These are phyloP conservation scores for Talaromyces thailandensis DNA, from an alignment of 495 filamentous ascomycete species.

Conservation along the genomic window DNA sequence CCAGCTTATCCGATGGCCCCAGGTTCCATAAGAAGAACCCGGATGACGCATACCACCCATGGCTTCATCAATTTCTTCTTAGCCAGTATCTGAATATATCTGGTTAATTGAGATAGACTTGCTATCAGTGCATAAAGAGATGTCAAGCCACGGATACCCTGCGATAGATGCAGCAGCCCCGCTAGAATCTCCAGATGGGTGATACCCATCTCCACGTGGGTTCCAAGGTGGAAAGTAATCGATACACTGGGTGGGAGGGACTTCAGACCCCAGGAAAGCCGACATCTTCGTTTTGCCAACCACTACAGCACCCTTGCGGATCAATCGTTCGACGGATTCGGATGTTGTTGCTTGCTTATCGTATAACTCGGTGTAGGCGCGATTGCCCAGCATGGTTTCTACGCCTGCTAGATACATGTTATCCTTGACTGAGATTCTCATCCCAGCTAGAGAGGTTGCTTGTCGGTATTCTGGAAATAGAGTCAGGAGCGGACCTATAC, in stretches of 20 bases:
- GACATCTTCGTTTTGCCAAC: conserved; percentile 53
- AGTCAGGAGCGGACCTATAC: conserved; percentile 32
- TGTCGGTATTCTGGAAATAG: conserved; percentile 21
- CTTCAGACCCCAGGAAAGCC: conserved; percentile 50
- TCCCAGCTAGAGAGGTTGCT: conserved; percentile 36
- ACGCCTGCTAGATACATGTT: conserved; percentile 48
- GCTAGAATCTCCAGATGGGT: conserved; percentile 27
- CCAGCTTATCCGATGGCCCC: not conserved
- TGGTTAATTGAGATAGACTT: not conserved
- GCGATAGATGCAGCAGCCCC: conserved; percentile 32
- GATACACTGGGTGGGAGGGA: conserved; percentile 15
- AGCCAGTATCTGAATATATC: not conserved
- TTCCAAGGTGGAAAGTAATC: conserved; percentile 34
- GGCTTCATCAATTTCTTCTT: not conserved
- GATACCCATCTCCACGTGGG: conserved; percentile 41
- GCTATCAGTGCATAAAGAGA: conserved; percentile 31
- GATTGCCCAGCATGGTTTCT: conserved; percentile 43
- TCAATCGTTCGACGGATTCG: conserved; percentile 40
- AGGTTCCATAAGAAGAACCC: not conserved
- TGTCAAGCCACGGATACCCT: conserved; percentile 41
- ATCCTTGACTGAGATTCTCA: conserved; percentile 53
- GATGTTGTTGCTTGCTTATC: conserved; percentile 33
- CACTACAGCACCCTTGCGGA: conserved; percentile 49
- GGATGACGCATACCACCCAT: not conserved
- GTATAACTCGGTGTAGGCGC: conserved; percentile 47